Conservation (phyloP, 306 rosid genomes). For the Herpetospermum pedunculosum region DNA sequence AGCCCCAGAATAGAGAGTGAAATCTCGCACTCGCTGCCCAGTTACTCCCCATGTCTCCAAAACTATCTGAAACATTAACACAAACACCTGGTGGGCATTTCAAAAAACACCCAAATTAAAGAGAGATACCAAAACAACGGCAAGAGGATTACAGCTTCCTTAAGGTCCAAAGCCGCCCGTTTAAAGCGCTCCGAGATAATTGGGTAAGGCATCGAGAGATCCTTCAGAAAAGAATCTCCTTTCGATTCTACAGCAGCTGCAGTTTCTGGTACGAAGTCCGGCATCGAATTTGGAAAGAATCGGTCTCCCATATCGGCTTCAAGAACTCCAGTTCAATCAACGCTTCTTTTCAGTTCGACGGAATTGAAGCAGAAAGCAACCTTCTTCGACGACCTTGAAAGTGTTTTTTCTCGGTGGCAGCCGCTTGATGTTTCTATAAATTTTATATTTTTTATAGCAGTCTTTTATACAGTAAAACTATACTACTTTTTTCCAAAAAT, state of each 20-base stretch:
- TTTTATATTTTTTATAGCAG: neutral
- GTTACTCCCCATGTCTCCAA: slow-evolving; percentile 44
- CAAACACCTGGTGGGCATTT: slow-evolving; percentile 19
- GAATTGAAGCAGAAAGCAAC: neutral
- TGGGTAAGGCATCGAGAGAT: slow-evolving; percentile 45
- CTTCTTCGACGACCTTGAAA: neutral
- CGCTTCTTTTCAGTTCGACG: neutral
- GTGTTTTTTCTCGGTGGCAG: neutral
- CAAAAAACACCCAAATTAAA: neutral
- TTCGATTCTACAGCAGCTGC: slow-evolving; percentile 24
- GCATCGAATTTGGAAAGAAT: slow-evolving; percentile 48
- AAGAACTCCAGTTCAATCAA: neutral
- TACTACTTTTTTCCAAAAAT: too few species aligned
- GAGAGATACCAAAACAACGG: neutral
- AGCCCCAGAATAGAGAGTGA: slow-evolving; percentile 52
- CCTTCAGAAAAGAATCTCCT: slow-evolving; percentile 36
- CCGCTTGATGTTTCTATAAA: neutral
- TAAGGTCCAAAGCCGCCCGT: slow-evolving; percentile 70
- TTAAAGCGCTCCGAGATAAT: slow-evolving; percentile 47
- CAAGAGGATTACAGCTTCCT: slow-evolving; percentile 41
- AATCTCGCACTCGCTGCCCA: slow-evolving; percentile 34
- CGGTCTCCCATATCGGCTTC: slow-evolving; percentile 41
- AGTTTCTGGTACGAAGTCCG: slow-evolving; percentile 45
- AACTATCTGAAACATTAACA: slow-evolving; percentile 39
- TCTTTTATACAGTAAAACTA: too few species aligned